A percentile compares a stretch with the other conserved stretches of the same genome.
Evolutionary conservation across 441 rosid genomes (phyloP).

Genomic region (Bocquillonia castaneifolia): DNA sequence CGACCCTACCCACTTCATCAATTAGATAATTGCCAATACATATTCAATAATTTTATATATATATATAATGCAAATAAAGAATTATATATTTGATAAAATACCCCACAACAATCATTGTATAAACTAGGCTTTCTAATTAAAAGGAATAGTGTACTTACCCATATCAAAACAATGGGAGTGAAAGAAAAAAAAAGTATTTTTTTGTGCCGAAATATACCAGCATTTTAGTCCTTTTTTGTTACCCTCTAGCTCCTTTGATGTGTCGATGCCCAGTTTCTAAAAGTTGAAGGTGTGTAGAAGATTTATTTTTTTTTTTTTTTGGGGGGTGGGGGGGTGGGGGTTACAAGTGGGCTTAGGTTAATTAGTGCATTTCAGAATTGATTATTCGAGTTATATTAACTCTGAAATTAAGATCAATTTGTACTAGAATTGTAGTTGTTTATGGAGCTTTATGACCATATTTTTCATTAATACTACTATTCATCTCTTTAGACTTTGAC

Average conservation of each 20-base stretch:
- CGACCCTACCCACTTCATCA: slow-evolving; percentile 20
- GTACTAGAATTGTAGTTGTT: no score
- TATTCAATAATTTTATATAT: no score
- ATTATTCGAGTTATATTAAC: not conserved
- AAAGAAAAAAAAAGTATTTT: no score
- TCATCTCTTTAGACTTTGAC: no score
- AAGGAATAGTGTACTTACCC: not conserved
- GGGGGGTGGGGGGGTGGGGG: no score
- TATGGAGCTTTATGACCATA: no score
- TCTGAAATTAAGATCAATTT: not conserved
- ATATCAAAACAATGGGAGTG: not conserved
- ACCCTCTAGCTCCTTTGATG: not conserved
- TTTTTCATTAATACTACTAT: no score
- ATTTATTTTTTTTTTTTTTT: no score
- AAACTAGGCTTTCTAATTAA: not conserved
- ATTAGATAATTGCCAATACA: slow-evolving; percentile 14
- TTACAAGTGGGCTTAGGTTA: not conserved
- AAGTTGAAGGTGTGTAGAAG: not conserved
- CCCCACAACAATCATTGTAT: slow-evolving; percentile 26
- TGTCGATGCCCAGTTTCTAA: not conserved
- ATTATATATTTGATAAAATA: not conserved
- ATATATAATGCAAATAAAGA: no score
- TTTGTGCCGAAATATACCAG: not conserved
- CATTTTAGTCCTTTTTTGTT: not conserved
- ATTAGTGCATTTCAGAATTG: not conserved